These are phyloP conservation scores for Canavalia gladiata DNA, from an alignment of 306 rosid genomes.

Conservation along the genomic window DNA sequence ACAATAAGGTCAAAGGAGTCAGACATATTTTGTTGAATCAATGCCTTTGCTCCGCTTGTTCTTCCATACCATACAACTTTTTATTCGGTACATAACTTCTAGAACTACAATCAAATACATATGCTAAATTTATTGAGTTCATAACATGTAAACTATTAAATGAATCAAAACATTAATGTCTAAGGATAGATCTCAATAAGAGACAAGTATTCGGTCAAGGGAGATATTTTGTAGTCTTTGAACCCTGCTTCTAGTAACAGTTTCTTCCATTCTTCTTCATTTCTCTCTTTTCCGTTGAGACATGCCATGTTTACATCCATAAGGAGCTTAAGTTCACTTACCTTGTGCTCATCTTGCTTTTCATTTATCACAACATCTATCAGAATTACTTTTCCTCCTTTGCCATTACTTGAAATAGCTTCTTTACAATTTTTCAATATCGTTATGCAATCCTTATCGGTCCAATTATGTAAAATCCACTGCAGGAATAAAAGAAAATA, in stretches of 20 bases:
- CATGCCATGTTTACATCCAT: conserved; percentile 54
- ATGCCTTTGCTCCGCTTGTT: no score
- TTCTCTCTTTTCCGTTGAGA: conserved; percentile 47
- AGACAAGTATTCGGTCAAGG: conserved; percentile 52
- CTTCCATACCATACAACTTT: no score
- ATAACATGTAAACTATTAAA: not conserved
- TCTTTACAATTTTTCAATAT: conserved; percentile 55
- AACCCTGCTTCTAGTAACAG: conserved; percentile 58
- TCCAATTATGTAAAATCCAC: conserved; percentile 47
- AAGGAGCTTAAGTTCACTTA: conserved; percentile 43
- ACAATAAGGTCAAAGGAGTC: no score
- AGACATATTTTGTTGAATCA: no score
- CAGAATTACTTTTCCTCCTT: conserved; percentile 54
- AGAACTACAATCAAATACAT: no score
- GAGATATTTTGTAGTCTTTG: conserved; percentile 48
- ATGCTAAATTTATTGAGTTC: not conserved
- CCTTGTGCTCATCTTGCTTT: conserved; percentile 35
- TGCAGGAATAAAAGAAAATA: not conserved
- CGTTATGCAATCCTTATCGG: conserved; percentile 50
- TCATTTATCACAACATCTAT: conserved; percentile 58
- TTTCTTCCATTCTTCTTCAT: conserved; percentile 54
- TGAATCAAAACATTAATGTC: not conserved
- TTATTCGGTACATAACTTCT: no score
- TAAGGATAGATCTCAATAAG: conserved; percentile 63
- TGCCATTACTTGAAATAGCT: conserved; percentile 45